These are phyloP conservation scores for Gentiana straminea DNA, from an alignment of 257 asterid species.

Conservation along the genomic window DNA sequence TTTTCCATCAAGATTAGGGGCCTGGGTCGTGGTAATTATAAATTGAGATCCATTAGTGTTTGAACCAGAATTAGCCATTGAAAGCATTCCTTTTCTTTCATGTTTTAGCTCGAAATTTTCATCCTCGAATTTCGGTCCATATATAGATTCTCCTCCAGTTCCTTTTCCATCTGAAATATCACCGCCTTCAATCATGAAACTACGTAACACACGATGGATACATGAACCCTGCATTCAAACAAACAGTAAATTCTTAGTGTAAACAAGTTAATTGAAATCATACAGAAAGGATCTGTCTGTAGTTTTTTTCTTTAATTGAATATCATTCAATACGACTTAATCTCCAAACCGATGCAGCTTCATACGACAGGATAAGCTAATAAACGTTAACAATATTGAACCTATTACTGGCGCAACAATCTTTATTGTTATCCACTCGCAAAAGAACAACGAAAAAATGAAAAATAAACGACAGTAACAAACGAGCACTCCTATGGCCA, in stretches of 20 bases:
- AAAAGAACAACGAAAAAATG: too few species aligned
- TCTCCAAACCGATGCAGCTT: too few species aligned
- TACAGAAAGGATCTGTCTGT: too few species aligned
- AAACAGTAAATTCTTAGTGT: not conserved
- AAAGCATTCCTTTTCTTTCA: conserved; percentile 34
- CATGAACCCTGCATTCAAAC: conserved; percentile 23
- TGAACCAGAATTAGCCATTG: conserved; percentile 35
- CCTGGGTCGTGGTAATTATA: conserved; percentile 22
- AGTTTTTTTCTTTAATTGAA: too few species aligned
- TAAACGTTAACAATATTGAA: too few species aligned
- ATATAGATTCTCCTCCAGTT: conserved; percentile 32
- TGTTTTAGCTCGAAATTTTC: conserved; percentile 34
- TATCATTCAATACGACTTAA: too few species aligned
- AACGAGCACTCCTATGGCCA: too few species aligned
- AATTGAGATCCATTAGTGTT: conserved; percentile 27
- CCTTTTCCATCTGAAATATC: conserved; percentile 28
- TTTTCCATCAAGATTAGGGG: conserved; percentile 46
- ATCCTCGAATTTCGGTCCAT: conserved; percentile 29
- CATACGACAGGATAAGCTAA: too few species aligned
- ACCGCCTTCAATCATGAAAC: conserved; percentile 26
- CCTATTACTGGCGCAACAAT: too few species aligned
- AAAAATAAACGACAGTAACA: too few species aligned
- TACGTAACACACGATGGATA: conserved; percentile 27
- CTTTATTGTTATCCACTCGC: too few species aligned
- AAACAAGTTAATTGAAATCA: not conserved